A percentile compares a stretch with the other conserved stretches of the same genome.
phyloP scores from a whole-genome alignment of 1,284 basidiomycete genomes.

The Tetrapyrgos nigripes region DNA sequence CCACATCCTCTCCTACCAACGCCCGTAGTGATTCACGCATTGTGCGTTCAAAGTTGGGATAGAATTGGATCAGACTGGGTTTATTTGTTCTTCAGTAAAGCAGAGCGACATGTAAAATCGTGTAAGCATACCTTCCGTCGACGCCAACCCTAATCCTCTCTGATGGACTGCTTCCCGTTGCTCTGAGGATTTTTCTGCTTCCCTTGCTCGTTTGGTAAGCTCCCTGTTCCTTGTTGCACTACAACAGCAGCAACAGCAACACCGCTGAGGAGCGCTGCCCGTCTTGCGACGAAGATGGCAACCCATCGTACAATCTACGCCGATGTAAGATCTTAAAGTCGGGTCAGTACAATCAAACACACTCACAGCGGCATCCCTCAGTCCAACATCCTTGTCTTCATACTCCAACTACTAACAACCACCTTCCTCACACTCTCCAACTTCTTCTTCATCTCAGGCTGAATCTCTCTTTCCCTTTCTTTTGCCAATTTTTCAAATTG shows the following conservation, averaged over 20 bases:
- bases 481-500: constrained; percentile 38
- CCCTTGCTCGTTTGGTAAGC: constrained; percentile 46
- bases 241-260: constrained; percentile 89
- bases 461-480: constrained; percentile 24
- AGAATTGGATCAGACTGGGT: constrained; percentile 85
- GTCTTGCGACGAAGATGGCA: constrained; percentile 78
- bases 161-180: constrained; percentile 40
- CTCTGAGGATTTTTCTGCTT: constrained; percentile 44
- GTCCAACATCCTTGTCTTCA: constrained; percentile 54
- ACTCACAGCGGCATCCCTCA: constrained; percentile 71
- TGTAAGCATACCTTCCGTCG: constrained; percentile 76
- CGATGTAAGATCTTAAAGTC: background rate
- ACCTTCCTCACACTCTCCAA: constrained; percentile 62
- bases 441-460: constrained; percentile 36
- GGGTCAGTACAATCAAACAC: background rate
- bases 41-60: constrained; percentile 83
- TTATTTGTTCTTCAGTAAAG: background rate
- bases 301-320: constrained; percentile 79
- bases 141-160: constrained; percentile 80
- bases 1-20: constrained; percentile 82
- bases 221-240: constrained; percentile 77
- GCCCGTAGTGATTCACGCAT: constrained; percentile 78
- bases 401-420: constrained; percentile 71
- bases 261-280: constrained; percentile 87
- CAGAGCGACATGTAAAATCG: background rate